Evolutionary conservation across 345 rosid species (phyloP), one percentile per base, ranked within the genome.

Genomic region (Brassica cretica): DNA sequence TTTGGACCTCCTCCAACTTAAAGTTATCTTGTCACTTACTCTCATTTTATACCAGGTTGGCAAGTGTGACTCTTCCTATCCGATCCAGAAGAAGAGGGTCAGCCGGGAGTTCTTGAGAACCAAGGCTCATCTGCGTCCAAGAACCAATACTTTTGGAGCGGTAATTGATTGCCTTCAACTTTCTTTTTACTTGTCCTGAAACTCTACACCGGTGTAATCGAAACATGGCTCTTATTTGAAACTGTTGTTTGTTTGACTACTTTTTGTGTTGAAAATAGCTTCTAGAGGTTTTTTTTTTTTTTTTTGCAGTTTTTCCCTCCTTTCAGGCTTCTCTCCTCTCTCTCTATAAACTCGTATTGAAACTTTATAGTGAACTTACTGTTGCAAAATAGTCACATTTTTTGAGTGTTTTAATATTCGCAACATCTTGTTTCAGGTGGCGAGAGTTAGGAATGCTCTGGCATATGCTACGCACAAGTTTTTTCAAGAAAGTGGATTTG

Each of bases 41-140:
- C 0, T 25, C 19, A 2, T 14, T 60, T 33, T 71, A 46, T 69
- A 53, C 2, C 71, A 95, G 99, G 86, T 95, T 80, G 98, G 99
- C 30, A 83, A 93, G 80, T 90, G 98, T 64, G 99, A 91, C 78
- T 86, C 94, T 67, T 93, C 98, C 21, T 93, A 81, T 85, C 99
- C 97, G 51, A 88, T 93, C 67, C 99, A 95, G 83, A 95, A 95
- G 92, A 95, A 95, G 83, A 86, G 96, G 72, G 94, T 88, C 37
- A 88, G 96, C 86, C 85, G 92, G 74, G 99, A 95, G 76, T 91
- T 91, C 82, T 85, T 95, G 87, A 90, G 98, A 84, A 90, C 93
- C 74, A 91, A 91, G 85, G 98, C 99, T 84, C 98, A 93, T 89
- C 89, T 95, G 70, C 98, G 98, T 75, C 96, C 99, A 16, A 89